phyloP scores from a whole-genome alignment of 345 rosid genomes.

The Nephelium lappaceum region DNA sequence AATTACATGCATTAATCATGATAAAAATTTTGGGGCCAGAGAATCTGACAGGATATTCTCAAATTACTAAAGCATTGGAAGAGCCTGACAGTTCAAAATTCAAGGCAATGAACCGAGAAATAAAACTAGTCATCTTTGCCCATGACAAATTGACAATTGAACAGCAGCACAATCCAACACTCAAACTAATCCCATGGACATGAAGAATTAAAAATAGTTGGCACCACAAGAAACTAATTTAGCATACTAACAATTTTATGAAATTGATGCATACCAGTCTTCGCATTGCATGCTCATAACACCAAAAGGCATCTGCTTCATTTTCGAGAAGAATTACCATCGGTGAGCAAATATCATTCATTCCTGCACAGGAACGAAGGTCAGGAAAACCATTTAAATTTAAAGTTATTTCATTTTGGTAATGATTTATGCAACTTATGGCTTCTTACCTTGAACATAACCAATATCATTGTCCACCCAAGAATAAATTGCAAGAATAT shows the following conservation, averaged over 20 bases:
- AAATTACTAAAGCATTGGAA: neutral
- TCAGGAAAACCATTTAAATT: conserved; percentile 11
- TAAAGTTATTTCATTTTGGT: conserved; percentile 1
- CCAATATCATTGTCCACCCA: conserved; percentile 92
- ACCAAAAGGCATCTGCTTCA: conserved; percentile 98
- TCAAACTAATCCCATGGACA: neutral
- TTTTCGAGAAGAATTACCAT: conserved; percentile 86
- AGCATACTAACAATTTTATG: neutral
- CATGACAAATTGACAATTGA: neutral
- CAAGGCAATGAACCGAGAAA: neutral
- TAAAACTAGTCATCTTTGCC: neutral
- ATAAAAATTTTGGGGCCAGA: neutral
- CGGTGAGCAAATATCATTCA: conserved; percentile 97
- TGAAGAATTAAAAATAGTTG: neutral
- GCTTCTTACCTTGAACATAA: conserved; percentile 79
- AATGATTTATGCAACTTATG: conserved; percentile 5
- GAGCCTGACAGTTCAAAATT: neutral
- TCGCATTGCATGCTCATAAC: conserved; percentile 91
- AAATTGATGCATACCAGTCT: conserved; percentile 57
- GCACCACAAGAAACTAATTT: neutral
- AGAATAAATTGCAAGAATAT: conserved; percentile 78
- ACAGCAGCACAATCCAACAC: conserved; percentile 4
- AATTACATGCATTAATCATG: conserved; percentile 1
- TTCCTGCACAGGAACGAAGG: conserved; percentile 54
- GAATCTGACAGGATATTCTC: neutral